phyloP scores from a whole-genome alignment of 2,329 filamentous ascomycete species.

The Ambrosiella cleistominuta region DNA sequence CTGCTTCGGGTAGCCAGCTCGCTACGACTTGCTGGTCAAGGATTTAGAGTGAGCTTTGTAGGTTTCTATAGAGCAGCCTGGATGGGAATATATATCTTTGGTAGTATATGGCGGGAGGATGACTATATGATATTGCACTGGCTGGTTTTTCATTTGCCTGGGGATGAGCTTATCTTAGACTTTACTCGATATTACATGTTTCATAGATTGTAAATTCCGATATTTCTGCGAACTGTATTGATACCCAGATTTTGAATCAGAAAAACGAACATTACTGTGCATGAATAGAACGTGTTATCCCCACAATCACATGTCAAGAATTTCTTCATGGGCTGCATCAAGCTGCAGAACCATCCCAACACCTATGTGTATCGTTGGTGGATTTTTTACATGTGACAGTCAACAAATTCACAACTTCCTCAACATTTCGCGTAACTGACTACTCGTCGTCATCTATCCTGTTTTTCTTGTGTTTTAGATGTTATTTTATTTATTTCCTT shows the following conservation, averaged over 20 bases:
- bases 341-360: not conserved
- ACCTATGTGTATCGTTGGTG: not conserved
- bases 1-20: too few species aligned
- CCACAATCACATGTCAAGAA: not conserved
- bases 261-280: not conserved
- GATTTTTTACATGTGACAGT: not conserved
- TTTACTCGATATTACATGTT: not conserved
- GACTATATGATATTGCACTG: too few species aligned
- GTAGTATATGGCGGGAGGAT: too few species aligned
- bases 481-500: conserved; percentile 15
- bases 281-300: not conserved
- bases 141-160: too few species aligned
- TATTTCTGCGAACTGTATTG: not conserved
- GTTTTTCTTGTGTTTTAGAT: conserved; percentile 8
- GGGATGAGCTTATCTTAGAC: not conserved
- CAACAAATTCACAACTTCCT: not conserved
- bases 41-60: too few species aligned
- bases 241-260: not conserved
- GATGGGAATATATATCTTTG: too few species aligned
- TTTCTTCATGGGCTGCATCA: not conserved
- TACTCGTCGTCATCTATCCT: not conserved
- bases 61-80: too few species aligned
- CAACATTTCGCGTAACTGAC: not conserved
- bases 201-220: not conserved
- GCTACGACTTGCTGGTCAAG: too few species aligned